Percentiles rank a stretch among this genome's conserved stretches.
These are phyloP conservation scores for Metschnikowia reukaufii DNA, from an alignment of 805 yeast species.

Conservation along the genomic window DNA sequence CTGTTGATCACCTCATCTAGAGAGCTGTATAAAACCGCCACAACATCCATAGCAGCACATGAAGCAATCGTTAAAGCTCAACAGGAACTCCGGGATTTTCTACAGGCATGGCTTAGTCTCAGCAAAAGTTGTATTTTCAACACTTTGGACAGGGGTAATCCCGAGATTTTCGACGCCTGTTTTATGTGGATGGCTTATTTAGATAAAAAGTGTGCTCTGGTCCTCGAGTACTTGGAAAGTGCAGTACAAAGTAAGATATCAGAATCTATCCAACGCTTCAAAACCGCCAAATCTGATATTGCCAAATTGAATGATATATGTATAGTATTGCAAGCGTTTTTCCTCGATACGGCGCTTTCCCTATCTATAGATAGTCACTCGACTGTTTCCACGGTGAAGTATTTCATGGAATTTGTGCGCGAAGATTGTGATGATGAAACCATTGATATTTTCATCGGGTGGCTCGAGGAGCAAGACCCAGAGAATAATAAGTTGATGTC, in stretches of 20 bases:
- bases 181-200: conserved; percentile 12
- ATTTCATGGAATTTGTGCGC: conserved; percentile 8
- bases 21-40: background rate
- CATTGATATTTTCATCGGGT: conserved; percentile 10
- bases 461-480: conserved; percentile 14
- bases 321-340: conserved; percentile 14
- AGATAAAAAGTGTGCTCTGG: conserved; percentile 3
- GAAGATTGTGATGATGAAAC: conserved; percentile 6
- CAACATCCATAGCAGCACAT: conserved; percentile 17
- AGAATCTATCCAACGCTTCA: background rate
- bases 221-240: conserved; percentile 7
- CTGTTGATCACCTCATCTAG: conserved; percentile 9
- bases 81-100: conserved; percentile 2
- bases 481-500: background rate
- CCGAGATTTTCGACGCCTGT: conserved; percentile 26
- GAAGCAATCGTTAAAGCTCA: conserved; percentile 11
- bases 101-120: conserved; percentile 18
- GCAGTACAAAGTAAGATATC: background rate
- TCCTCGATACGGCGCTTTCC: conserved; percentile 13
- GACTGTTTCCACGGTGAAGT: conserved; percentile 1
- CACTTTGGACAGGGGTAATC: conserved; percentile 23
- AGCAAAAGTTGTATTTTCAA: conserved; percentile 15
- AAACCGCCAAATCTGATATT: background rate
- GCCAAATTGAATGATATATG: conserved; percentile 1
- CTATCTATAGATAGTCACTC: background rate